Percentiles rank a stretch among this genome's conserved stretches.
phyloP scores from a whole-genome alignment of 2,329 filamentous ascomycete genomes.

The Helminthosporium solani region DNA sequence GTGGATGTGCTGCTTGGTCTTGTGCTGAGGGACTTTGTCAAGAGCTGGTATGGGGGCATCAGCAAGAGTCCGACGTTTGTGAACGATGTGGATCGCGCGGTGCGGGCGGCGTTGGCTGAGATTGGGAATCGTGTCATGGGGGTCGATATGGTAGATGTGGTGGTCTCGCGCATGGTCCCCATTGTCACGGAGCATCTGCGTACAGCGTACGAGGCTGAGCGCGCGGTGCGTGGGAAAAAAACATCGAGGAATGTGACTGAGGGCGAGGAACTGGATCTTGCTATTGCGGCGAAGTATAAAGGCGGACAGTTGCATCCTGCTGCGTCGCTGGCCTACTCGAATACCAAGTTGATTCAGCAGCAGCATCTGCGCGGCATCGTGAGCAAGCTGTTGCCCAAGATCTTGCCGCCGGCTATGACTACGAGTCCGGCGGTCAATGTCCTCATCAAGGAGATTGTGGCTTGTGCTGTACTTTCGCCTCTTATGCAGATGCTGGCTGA shows the following conservation, averaged over 20 bases:
- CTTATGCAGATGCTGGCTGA: conserved; percentile 79
- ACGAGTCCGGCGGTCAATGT: conserved; percentile 78
- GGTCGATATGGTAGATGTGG: conserved; percentile 79
- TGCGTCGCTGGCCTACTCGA: conserved; percentile 77
- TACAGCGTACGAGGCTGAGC: conserved; percentile 89
- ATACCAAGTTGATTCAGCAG: conserved; percentile 82
- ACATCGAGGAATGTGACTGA: conserved; percentile 89
- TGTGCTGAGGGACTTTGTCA: conserved; percentile 80
- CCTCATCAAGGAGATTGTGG: conserved; percentile 84
- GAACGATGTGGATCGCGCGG: conserved; percentile 80
- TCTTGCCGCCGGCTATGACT: conserved; percentile 72
- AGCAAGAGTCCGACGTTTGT: conserved; percentile 77
- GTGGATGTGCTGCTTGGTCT: conserved; percentile 77
- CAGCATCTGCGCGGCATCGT: conserved; percentile 80
- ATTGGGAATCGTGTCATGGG: conserved; percentile 71
- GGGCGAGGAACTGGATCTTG: conserved; percentile 91
- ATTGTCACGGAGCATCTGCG: conserved; percentile 85
- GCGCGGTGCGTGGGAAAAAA: conserved; percentile 80
- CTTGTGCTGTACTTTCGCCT: conserved; percentile 85
- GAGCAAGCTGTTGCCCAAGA: conserved; percentile 67
- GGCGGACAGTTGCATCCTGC: conserved; percentile 87
- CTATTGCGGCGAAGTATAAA: conserved; percentile 90
- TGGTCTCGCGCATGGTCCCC: conserved; percentile 80
- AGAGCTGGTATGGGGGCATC: conserved; percentile 85
- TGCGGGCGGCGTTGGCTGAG: conserved; percentile 70